A percentile compares a stretch with the other conserved stretches of the same genome.
phyloP scores from a whole-genome alignment of 2,329 filamentous ascomycete genomes.

The Trichophyton mentagrophytes region DNA sequence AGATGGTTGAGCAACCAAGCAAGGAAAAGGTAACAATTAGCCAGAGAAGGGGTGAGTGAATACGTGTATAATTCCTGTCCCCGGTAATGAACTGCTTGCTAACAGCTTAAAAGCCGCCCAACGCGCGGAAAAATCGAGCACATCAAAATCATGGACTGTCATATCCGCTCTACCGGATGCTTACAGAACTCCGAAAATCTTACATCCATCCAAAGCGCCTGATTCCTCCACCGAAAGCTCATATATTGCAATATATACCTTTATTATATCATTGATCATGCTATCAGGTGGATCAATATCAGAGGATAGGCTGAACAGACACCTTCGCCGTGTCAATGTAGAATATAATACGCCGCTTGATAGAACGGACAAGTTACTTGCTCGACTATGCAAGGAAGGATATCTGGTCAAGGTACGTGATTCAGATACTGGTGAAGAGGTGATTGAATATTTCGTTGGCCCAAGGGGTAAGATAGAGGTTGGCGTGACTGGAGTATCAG shows the following conservation, averaged over 20 bases:
- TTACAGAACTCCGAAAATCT: slow-evolving; percentile 55
- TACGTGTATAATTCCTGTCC: neutral
- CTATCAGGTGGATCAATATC: slow-evolving; percentile 60
- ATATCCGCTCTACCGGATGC: slow-evolving; percentile 55
- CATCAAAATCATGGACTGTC: slow-evolving; percentile 64
- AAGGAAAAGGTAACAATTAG: slow-evolving; percentile 69
- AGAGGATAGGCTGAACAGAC: slow-evolving; percentile 65
- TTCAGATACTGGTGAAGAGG: slow-evolving; percentile 55
- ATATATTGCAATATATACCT: slow-evolving; percentile 69
- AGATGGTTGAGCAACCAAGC: slow-evolving; percentile 68
- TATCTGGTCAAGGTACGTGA: slow-evolving; percentile 70
- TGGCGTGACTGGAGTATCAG: slow-evolving; percentile 59
- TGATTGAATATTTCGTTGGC: slow-evolving; percentile 70
- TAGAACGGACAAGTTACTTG: slow-evolving; percentile 61
- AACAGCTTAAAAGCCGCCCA: slow-evolving; percentile 35
- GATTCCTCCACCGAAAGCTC: slow-evolving; percentile 57
- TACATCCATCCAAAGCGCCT: slow-evolving; percentile 55
- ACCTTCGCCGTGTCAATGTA: slow-evolving; percentile 61
- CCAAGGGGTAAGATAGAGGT: slow-evolving; percentile 77
- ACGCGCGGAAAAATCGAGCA: slow-evolving; percentile 31
- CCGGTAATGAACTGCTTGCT: neutral
- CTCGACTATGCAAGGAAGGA: slow-evolving; percentile 64
- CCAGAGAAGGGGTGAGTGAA: slow-evolving; percentile 56
- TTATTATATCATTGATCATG: slow-evolving; percentile 63
- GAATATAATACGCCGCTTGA: slow-evolving; percentile 61